Base-by-base conservation (phyloP, 108 stramenopile species). In the Nitzschia putrida region DNA sequence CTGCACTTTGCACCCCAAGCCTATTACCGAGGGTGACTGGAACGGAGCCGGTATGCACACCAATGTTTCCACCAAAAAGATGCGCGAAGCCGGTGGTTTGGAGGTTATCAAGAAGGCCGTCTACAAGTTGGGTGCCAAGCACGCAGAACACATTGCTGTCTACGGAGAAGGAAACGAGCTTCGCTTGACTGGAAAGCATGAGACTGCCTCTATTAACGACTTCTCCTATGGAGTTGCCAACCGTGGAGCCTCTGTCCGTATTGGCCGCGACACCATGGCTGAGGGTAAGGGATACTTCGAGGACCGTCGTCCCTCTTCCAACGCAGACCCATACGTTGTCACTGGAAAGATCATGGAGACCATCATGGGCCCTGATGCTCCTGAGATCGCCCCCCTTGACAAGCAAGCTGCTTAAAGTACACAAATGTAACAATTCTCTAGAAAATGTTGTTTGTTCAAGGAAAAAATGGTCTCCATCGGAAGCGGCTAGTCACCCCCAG, bases 41-140 rank as follows among this genome's bases (percentile, higher is more conserved):
- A 99, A 99, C 80, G 98, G 98, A 12, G 96, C 98, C 11, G 98
- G 98, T 47, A 92, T 93, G 91, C 97, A 97, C 87, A 97, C 95
- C 61, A 99, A 99, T 82, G 95, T 97, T 56, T 96, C 95, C 56
- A 99, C 97, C 55, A 95, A 97, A 82, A 49, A 65, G 20, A 99
- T 98, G 98, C 91, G 98, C 49, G 95, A 96, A 58, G 88, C 82
- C 26, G 95, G 96, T 52, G 98, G 98, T 60, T 68, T 95, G 61
- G 87, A 88, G n/a, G 77, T 67, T 14, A 99, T 99, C 84, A 94
- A 96, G 73, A 81, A 87, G 68, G 97, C 96, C 52, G 92, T 98
- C 69, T 94, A 99, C 94, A 97, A 97, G 79, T 88, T 98, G 63
- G 96, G 83, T 26, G 86, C 81, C 52, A 95, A 95, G 81, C 98